Percentiles rank a stretch among this genome's conserved stretches.
phyloP scores from a whole-genome alignment of 108 stramenopile genomes.

The Discostella pseudostelligera region DNA sequence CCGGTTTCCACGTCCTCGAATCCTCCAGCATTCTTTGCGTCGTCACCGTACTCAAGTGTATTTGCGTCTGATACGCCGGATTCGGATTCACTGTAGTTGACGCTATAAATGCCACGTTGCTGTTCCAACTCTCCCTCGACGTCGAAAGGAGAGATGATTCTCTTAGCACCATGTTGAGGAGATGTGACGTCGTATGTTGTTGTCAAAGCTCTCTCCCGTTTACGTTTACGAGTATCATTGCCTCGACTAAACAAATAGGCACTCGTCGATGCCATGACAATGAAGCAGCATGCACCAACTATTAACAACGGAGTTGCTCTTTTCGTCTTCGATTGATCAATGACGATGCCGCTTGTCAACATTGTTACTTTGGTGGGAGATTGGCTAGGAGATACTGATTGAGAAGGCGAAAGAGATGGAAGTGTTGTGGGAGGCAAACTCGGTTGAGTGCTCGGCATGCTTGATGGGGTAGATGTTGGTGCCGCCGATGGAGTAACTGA shows the following conservation, averaged over 20 bases:
- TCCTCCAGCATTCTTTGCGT: constrained; percentile 2
- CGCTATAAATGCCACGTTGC: not conserved
- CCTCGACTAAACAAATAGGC: constrained; percentile 19
- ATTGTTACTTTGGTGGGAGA: not conserved
- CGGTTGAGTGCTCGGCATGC: constrained; percentile 6
- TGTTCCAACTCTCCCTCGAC: not conserved
- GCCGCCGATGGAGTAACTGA: constrained; percentile 3
- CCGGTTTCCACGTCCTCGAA: constrained; percentile 16
- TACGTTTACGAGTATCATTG: not conserved
- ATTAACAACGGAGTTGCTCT: constrained; percentile 26
- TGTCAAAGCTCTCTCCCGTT: constrained; percentile 7
- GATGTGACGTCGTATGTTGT: constrained; percentile 13
- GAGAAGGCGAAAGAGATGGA: constrained; percentile 8
- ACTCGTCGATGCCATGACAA: constrained; percentile 26
- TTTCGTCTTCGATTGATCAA: constrained; percentile 11
- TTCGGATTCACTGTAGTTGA: constrained; percentile 3
- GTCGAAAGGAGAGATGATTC: constrained; percentile 11
- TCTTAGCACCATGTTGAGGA: constrained; percentile 7
- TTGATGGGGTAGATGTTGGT: constrained; percentile 8
- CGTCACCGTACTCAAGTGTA: not conserved
- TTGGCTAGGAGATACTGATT: constrained; percentile 15
- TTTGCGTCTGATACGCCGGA: not conserved
- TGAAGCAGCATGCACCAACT: constrained; percentile 26
- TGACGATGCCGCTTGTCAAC: constrained; percentile 9
- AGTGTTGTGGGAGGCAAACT: constrained; percentile 6